Conservation (phyloP, 208 protist species). For the Blechomonas ayalai region DNA sequence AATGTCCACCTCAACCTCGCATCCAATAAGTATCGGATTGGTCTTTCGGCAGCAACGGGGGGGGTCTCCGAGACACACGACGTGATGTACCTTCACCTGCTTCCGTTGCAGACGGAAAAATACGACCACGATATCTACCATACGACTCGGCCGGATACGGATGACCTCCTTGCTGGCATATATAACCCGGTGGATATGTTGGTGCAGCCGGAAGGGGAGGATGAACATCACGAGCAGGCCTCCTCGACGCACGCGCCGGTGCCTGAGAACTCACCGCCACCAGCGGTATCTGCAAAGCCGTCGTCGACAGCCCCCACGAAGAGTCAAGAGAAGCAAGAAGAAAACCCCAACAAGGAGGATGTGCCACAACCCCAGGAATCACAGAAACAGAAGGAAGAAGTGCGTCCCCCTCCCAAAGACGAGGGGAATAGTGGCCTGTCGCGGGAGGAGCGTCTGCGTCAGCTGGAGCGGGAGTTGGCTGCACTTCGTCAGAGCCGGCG, state of each 20-base stretch:
- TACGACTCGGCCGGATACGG: no score
- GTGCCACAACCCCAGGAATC: no score
- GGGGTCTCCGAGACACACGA: conserved; percentile 58
- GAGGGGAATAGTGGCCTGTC: no score
- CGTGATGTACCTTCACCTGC: conserved; percentile 64
- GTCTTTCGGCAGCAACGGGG: conserved; percentile 63
- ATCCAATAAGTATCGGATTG: conserved; percentile 36
- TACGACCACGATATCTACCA: conserved; percentile 68
- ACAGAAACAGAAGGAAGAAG: no score
- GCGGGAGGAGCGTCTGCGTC: conserved; percentile 12
- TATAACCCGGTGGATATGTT: neutral
- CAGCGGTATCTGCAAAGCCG: neutral
- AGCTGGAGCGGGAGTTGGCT: conserved; percentile 36
- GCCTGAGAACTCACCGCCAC: neutral
- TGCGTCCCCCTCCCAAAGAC: no score
- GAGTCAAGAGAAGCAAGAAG: neutral
- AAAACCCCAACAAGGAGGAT: no score
- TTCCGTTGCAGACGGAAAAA: conserved; percentile 21
- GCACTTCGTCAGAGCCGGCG: conserved; percentile 17
- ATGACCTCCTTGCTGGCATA: no score
- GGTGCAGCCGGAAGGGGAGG: neutral
- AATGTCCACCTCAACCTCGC: conserved; percentile 26
- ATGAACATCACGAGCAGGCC: neutral
- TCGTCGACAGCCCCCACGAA: conserved; percentile 1
- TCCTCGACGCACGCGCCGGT: no score